Base-by-base conservation (phyloP, 1,284 basidiomycete species). In the Microbotryum violaceum region DNA sequence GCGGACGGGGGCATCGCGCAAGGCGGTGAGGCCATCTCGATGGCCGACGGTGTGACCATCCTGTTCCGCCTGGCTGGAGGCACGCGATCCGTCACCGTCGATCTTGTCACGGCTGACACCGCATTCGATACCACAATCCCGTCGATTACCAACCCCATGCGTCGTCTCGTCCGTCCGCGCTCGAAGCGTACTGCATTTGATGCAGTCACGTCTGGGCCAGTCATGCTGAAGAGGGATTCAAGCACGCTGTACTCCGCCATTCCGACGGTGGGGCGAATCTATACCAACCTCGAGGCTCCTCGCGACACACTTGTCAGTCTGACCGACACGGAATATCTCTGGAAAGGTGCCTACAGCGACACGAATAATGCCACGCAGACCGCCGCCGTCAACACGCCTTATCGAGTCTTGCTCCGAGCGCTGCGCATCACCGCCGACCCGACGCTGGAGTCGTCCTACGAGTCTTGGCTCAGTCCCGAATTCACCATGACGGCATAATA, bases 381-480 rank as follows among this genome's bases (percentile, higher is more conserved):
- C 10, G 63, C 47, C 1, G 12, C 29, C 5, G 33, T 27, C 18
- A 61, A 63, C 4, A 58, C 49, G 27, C 56, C 44, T 25, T 69
- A 69, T 60, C 58, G 61, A 14, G 48, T 67, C 21, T 58, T 69
- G 2, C n/a, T 69, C 21, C 63, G 63, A 33, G 63, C 56, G 7
- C 64, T 64, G 44, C 63, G 61, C 44, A 65, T 67, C 49, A 65
- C 65, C 9, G 67, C 60, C 23, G 57, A 69, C 44, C 61, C 62
- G 7, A 14, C 12, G 3, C 25, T 55, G 20, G 33, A 54, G 37
- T 23, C 57, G 55, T 42, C 47, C 4, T 69, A 67, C 58, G 67
- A 69, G 33, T 62, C 60, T 21, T 69, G 65, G 65, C 62, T 69
- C 25, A 57, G 54, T 3, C 57, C 61, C 9, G 37, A 60, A 2